Evolutionary conservation across 805 yeast genomes (phyloP).

Genomic region (Pichia scutulata): DNA sequence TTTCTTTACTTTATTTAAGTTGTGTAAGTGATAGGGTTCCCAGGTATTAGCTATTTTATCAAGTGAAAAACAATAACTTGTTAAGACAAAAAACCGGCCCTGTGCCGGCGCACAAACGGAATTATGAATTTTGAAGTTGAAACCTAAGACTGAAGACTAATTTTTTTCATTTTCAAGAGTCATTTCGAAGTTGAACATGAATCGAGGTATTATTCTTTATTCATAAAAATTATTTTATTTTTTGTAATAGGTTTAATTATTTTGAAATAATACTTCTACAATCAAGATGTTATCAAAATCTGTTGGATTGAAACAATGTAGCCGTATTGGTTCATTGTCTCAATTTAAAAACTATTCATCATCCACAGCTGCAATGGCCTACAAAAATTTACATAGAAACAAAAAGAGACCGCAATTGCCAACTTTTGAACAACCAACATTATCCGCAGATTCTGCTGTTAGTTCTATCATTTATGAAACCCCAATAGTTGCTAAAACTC

Average conservation of each 20-base stretch:
- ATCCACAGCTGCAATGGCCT: slow-evolving; percentile 90
- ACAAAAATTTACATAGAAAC: slow-evolving; percentile 84
- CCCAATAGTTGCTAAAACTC: slow-evolving; percentile 54
- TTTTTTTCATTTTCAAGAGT: neutral
- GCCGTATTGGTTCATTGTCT: slow-evolving; percentile 4
- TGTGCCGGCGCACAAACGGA: slow-evolving; percentile 1
- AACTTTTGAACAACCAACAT: slow-evolving; percentile 82
- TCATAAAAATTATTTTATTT: neutral
- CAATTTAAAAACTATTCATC: slow-evolving; percentile 29
- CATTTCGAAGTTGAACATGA: neutral
- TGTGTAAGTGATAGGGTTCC: no score
- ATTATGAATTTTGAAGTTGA: neutral
- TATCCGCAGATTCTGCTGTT: slow-evolving; percentile 97
- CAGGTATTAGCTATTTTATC: no score
- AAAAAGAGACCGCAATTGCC: slow-evolving; percentile 86
- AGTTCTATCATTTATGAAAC: slow-evolving; percentile 93
- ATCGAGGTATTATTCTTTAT: neutral
- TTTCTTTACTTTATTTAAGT: no score
- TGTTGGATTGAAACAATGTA: slow-evolving; percentile 5
- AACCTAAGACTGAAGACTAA: neutral
- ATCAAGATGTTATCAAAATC: slow-evolving; percentile 4
- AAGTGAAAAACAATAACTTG: neutral
- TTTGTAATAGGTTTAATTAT: no score
- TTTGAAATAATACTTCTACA: neutral
- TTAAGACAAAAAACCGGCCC: neutral